phyloP scores from a whole-genome alignment of 805 yeast genomes.

The Wickerhamiella domercqiae region DNA sequence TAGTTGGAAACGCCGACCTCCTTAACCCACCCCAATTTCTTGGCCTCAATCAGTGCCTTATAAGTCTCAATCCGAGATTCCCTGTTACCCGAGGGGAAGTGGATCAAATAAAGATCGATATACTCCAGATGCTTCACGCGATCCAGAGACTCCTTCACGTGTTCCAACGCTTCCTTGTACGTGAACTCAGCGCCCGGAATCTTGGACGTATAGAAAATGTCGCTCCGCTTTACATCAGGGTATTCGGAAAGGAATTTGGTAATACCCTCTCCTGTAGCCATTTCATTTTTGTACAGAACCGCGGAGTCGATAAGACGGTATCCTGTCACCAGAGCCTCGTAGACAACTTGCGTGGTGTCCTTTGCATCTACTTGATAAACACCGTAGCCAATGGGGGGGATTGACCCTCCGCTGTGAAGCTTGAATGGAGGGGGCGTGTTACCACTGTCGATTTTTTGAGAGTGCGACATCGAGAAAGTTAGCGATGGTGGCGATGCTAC shows the following conservation, averaged over 20 bases:
- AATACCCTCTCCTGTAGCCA: constrained; percentile 45
- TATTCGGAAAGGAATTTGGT: constrained; percentile 35
- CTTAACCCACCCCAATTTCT: constrained; percentile 33
- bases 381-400: constrained; percentile 21
- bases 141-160: constrained; percentile 40
- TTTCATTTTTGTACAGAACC: constrained; percentile 47
- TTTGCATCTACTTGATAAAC: constrained; percentile 15
- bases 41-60: constrained; percentile 42
- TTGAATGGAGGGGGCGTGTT: background rate
- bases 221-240: constrained; percentile 36
- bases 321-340: constrained; percentile 44
- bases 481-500: no score
- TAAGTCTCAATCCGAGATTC: constrained; percentile 33
- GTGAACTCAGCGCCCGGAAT: constrained; percentile 57
- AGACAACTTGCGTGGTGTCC: constrained; percentile 27
- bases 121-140: constrained; percentile 43
- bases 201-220: constrained; percentile 45
- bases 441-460: background rate
- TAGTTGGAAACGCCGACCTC: constrained; percentile 52
- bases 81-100: constrained; percentile 28
- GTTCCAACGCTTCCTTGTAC: constrained; percentile 38
- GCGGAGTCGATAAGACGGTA: constrained; percentile 69
- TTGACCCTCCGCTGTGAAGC: background rate
- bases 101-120: constrained; percentile 57
- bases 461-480: no score